Evolutionary conservation across 1,284 basidiomycete species (phyloP).

Genomic region (Sanghuangporus sanghuang): DNA sequence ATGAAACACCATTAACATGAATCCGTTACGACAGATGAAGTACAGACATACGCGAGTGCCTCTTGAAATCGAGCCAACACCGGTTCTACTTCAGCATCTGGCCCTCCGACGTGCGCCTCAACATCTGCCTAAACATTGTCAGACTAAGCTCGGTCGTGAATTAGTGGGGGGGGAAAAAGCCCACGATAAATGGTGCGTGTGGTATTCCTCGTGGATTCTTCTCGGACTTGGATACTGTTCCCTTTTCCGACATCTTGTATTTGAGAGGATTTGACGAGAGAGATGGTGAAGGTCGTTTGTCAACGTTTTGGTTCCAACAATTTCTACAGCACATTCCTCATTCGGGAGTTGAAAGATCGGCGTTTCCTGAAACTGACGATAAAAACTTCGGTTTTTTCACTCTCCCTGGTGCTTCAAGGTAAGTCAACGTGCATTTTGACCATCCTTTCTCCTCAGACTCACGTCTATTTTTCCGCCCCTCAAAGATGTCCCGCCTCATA

Average conservation of each 20-base stretch:
- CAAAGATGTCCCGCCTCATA: constrained; percentile 82
- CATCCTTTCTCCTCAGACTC: neutral
- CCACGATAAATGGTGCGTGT: constrained; percentile 90
- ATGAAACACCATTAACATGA: constrained; percentile 12
- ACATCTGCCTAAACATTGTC: constrained; percentile 63
- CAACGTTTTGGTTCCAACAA: neutral
- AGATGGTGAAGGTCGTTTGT: neutral
- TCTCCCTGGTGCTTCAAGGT: constrained; percentile 3
- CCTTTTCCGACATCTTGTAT: constrained; percentile 33
- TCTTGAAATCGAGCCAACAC: constrained; percentile 86
- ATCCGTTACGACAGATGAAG: constrained; percentile 20
- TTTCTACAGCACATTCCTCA: neutral
- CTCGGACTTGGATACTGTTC: constrained; percentile 42
- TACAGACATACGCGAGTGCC: constrained; percentile 74
- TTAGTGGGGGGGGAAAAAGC: constrained; percentile 27
- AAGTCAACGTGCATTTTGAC: too few relatives aligned
- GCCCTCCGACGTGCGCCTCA: constrained; percentile 79
- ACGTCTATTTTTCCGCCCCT: neutral
- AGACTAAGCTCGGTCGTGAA: constrained; percentile 5
- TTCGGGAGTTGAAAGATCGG: constrained; percentile 1
- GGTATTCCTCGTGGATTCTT: constrained; percentile 92
- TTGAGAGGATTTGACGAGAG: neutral
- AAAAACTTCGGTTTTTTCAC: constrained; percentile 2
- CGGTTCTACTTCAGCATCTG: constrained; percentile 75
- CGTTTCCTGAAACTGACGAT: neutral